phyloP scores from a whole-genome alignment of 208 protist species.

The Crithidia brevicula region DNA sequence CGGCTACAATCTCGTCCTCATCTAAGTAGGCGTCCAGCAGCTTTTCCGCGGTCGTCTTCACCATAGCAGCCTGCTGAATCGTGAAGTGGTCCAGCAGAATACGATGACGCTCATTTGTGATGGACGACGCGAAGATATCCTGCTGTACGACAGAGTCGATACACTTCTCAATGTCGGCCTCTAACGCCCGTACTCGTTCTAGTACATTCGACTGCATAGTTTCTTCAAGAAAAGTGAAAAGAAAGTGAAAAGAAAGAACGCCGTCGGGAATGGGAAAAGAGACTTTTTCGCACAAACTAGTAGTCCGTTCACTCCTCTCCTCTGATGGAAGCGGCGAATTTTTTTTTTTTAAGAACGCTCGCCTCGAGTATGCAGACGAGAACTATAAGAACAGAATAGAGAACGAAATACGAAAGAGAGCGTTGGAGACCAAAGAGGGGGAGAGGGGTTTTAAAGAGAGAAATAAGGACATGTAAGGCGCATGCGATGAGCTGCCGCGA shows the following conservation, averaged over 20 bases:
- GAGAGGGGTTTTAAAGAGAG: no score
- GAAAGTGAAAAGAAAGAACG: neutral
- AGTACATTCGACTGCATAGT: constrained; percentile 69
- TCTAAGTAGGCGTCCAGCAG: constrained; percentile 86
- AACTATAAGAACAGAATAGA: no score
- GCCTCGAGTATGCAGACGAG: no score
- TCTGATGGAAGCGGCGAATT: no score
- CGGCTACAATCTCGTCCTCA: constrained; percentile 82
- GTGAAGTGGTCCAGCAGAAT: constrained; percentile 84
- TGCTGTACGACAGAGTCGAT: constrained; percentile 88
- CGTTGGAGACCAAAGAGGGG: no score
- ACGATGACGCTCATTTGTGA: constrained; percentile 73
- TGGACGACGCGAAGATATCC: constrained; percentile 46
- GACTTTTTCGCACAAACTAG: no score
- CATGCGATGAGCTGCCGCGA: no score
- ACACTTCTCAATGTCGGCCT: constrained; percentile 82
- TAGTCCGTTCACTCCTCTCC: no score
- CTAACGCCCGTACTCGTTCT: constrained; percentile 77
- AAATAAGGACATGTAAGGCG: no score
- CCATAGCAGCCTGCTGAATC: constrained; percentile 52
- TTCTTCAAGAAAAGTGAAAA: neutral
- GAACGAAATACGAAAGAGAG: no score
- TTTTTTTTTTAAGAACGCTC: no score
- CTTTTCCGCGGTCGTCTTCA: constrained; percentile 66
- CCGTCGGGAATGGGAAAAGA: constrained; percentile 5